These are phyloP conservation scores for Termitomyces heimii DNA, from an alignment of 768 basidiomycete genomes.

Conservation along the genomic window DNA sequence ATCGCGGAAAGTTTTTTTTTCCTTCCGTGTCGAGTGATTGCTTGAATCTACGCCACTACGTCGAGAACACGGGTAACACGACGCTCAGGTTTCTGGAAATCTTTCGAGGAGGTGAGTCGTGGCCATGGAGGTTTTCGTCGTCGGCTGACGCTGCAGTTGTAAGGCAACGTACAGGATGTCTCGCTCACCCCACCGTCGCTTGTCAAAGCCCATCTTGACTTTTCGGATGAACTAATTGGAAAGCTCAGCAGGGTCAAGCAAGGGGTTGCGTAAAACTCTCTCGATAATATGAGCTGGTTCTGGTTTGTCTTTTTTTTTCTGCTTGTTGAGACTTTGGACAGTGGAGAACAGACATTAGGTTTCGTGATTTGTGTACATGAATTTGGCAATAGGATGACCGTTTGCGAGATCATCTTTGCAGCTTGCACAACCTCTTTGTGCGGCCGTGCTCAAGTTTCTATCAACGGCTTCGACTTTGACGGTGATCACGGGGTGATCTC, in stretches of 20 bases:
- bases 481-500: too few species aligned
- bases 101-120: conserved; percentile 43
- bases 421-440: too few species aligned
- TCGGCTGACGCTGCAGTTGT: not conserved
- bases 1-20: not conserved
- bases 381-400: too few species aligned
- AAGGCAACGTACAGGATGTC: conserved; percentile 42
- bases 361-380: too few species aligned
- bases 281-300: not conserved
- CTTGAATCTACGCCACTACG: conserved; percentile 59
- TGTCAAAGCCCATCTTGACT: conserved; percentile 54
- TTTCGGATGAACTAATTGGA: conserved; percentile 45
- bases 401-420: too few species aligned
- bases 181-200: conserved; percentile 50
- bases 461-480: too few species aligned
- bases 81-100: conserved; percentile 57
- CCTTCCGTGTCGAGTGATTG: too few species aligned
- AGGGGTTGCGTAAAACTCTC: conserved; percentile 28
- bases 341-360: too few species aligned
- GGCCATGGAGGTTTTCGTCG: not conserved
- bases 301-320: too few species aligned
- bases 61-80: conserved; percentile 60
- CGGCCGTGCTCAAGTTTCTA: too few species aligned
- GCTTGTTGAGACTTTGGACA: too few species aligned
- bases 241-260: conserved; percentile 47